Base-by-base conservation (phyloP, 257 asterid genomes). In the Solanum clarkiae region DNA sequence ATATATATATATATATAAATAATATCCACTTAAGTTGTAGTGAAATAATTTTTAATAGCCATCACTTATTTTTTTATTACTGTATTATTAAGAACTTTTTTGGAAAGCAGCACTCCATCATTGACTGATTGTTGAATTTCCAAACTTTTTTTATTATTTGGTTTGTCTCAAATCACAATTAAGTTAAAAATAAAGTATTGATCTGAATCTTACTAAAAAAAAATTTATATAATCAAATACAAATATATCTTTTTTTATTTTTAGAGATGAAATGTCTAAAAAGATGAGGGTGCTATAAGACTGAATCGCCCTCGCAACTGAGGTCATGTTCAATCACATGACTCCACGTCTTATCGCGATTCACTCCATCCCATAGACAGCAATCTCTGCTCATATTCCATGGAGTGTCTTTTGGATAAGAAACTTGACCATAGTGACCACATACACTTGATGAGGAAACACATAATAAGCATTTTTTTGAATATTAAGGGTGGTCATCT, bases 281-380 rank as follows among this genome's bases (percentile, higher is more conserved):
- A 62, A 62, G 2, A 40, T 62, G 0, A 86, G 68, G 82, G 71
- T 60, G 70, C 14, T 86, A 49, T 55, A 74, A 1, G 85, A 63
- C 56, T 80, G 47, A 7, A 88, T 84, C 12, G 7, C 77, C 12
- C 87, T 86, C 84, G 83, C 86, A 86, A 29, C 82, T 60, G 4
- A 84, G 89, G 84, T 81, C 87, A 81, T 68, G 84, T 55, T 83
- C 84, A 11, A 86, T 84, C 60, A 88, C 86, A 10, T 63, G 29
- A 24, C 89, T 86, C 4, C 79, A 70, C 24, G 54, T 55, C 44
- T 54, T 22, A 53, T 86, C 85, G 44, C 86, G 44, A 6, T 60
- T 80, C 0, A 83, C 82, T 51, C 86, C 85, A 80, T 80, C 87
- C 87, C 86, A 88, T 22, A 7, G 32, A 44, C 87, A 88, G 2